Conservation (phyloP, 805 yeast genomes). For the Kodamaea hsintzibuensis region DNA sequence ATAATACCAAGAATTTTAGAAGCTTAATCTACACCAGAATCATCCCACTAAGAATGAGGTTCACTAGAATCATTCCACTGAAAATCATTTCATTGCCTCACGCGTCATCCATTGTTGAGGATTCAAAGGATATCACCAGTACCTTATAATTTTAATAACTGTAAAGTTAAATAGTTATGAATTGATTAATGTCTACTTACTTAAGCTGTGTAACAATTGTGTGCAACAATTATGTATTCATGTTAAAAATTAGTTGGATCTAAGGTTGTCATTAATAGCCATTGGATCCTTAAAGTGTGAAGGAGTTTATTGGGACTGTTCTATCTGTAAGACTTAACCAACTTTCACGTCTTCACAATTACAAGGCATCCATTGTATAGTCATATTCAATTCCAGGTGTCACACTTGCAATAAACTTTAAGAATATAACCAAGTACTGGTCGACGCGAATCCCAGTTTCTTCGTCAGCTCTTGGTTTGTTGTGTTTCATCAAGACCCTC, state of each 20-base stretch:
- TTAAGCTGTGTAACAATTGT: background rate
- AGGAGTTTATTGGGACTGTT: no score
- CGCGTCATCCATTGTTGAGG: no score
- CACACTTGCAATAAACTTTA: constrained; percentile 94
- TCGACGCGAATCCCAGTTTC: constrained; percentile 66
- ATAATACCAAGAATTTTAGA: no score
- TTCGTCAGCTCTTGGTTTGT: constrained; percentile 38
- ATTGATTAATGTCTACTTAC: background rate
- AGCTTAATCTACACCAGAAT: no score
- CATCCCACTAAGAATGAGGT: no score
- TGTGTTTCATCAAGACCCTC: constrained; percentile 78
- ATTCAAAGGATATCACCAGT: background rate
- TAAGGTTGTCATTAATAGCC: no score
- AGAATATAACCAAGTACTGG: constrained; percentile 84
- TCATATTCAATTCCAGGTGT: constrained; percentile 98
- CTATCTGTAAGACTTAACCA: background rate
- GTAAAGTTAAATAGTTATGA: background rate
- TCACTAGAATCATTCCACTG: no score
- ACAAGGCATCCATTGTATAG: constrained; percentile 95
- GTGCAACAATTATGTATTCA: no score
- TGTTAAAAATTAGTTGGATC: no score
- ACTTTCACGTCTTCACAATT: no score
- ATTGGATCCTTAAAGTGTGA: no score
- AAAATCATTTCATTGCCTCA: no score
- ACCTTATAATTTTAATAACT: background rate